Conservation (phyloP, 768 basidiomycete genomes). For the Russula foetens region DNA sequence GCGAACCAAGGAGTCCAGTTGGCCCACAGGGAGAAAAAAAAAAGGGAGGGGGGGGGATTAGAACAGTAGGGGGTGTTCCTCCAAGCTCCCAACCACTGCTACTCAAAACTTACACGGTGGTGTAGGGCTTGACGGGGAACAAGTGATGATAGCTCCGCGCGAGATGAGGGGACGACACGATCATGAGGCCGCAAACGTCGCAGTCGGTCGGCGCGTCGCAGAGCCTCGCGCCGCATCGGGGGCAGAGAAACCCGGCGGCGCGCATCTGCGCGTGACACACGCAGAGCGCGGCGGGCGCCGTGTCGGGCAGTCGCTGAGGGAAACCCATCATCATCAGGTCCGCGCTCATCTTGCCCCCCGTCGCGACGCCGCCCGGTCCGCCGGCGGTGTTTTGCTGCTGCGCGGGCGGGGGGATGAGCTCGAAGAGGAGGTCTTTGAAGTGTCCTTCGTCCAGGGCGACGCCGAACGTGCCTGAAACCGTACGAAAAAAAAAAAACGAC, state of each 20-base stretch:
- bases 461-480: constrained; percentile 64
- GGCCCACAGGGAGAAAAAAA: too few species aligned
- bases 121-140: constrained; percentile 87
- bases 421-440: constrained; percentile 92
- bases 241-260: constrained; percentile 91
- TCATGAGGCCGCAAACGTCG: constrained; percentile 94
- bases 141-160: constrained; percentile 93
- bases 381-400: constrained; percentile 49
- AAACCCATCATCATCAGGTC: constrained; percentile 99
- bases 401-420: constrained; percentile 91
- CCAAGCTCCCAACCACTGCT: too few species aligned
- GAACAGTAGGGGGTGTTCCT: neutral
- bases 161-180: constrained; percentile 95
- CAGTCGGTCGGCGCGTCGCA: constrained; percentile 99
- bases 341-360: constrained; percentile 44
- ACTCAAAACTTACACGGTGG: constrained; percentile 61
- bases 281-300: constrained; percentile 76
- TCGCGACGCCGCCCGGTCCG: constrained; percentile 20
- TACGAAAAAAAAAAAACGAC: too few species aligned
- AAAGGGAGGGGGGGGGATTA: too few species aligned
- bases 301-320: constrained; percentile 83
- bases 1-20: neutral
- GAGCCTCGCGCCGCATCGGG: constrained; percentile 84
- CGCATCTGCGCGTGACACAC: constrained; percentile 91
- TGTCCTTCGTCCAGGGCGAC: constrained; percentile 99